Evolutionary conservation across 768 basidiomycete species (phyloP).

Genomic region (Lactarius sp.): DNA sequence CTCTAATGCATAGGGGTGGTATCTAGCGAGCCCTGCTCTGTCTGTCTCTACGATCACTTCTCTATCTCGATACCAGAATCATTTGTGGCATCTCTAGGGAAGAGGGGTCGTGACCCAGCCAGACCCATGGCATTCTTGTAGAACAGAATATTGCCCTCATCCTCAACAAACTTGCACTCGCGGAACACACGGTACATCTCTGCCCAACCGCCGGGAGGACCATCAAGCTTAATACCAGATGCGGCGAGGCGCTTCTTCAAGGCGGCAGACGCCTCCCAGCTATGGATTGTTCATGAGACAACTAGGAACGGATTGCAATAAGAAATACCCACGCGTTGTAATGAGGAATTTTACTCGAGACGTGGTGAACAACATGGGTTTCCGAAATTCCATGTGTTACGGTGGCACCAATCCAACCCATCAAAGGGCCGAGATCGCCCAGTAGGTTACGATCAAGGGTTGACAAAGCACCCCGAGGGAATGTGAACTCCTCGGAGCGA

Average conservation of each 20-base stretch:
- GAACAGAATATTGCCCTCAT: slow-evolving; percentile 86
- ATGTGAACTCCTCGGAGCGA: slow-evolving; percentile 83
- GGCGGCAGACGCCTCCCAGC: slow-evolving; percentile 88
- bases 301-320: not conserved
- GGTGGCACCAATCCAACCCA: slow-evolving; percentile 81
- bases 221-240: slow-evolving; percentile 58
- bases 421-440: slow-evolving; percentile 70
- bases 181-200: slow-evolving; percentile 74
- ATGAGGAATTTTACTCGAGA: slow-evolving; percentile 94
- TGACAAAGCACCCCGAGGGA: slow-evolving; percentile 87
- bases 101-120: slow-evolving; percentile 62
- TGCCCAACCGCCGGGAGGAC: slow-evolving; percentile 72
- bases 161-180: slow-evolving; percentile 93
- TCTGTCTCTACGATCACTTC: slow-evolving; percentile 18
- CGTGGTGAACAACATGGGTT: slow-evolving; percentile 90
- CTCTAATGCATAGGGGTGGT: not conserved
- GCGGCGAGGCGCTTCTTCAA: slow-evolving; percentile 67
- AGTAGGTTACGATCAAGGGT: slow-evolving; percentile 84
- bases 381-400: slow-evolving; percentile 91
- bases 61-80: slow-evolving; percentile 66
- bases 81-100: slow-evolving; percentile 51
- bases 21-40: slow-evolving; percentile 21
- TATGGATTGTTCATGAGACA: slow-evolving; percentile 25
- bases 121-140: slow-evolving; percentile 85
- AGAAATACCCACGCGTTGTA: slow-evolving; percentile 61